Percentiles rank a stretch among this genome's conserved stretches.
Conservation (phyloP, 495 filamentous ascomycete species). For the Elasticomyces elasticus region DNA sequence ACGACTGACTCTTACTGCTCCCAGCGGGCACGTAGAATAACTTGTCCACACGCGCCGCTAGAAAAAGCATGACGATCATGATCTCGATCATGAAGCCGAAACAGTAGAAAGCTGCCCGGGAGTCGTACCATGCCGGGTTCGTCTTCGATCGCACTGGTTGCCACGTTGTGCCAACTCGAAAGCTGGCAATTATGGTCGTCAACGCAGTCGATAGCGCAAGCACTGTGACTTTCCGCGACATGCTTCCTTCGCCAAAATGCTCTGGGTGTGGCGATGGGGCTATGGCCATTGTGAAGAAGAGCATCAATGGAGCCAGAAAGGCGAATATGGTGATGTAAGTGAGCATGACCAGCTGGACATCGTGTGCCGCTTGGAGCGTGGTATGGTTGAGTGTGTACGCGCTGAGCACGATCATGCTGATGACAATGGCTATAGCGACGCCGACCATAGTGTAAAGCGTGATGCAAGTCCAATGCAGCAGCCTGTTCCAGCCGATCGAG, state of each 20-base stretch:
- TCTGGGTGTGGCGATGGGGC: constrained; percentile 7
- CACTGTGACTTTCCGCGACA: constrained; percentile 23
- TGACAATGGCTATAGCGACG: constrained; percentile 14
- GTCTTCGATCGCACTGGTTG: constrained; percentile 6
- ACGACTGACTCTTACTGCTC: constrained; percentile 6
- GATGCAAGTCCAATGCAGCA: constrained; percentile 3
- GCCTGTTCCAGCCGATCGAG: constrained; percentile 24
- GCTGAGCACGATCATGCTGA: constrained; percentile 18
- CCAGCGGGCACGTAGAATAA: constrained; percentile 59
- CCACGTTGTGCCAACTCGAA: constrained; percentile 21
- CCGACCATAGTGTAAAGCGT: constrained; percentile 23
- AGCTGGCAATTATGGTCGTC: constrained; percentile 20
- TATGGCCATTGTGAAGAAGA: constrained; percentile 3
- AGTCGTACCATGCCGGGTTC: constrained; percentile 26
- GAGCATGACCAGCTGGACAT: constrained; percentile 18
- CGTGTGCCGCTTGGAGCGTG: constrained; percentile 16
- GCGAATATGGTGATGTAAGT: constrained; percentile 25
- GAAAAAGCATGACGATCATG: constrained; percentile 53
- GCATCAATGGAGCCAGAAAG: constrained; percentile 18
- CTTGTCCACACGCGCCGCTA: constrained; percentile 56
- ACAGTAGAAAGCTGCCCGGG: constrained; percentile 47
- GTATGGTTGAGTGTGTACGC: constrained; percentile 25
- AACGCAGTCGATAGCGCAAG: constrained; percentile 16
- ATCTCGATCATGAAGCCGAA: constrained; percentile 71
- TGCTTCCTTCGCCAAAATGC: constrained; percentile 27